phyloP scores from a whole-genome alignment of 805 yeast species.

The Vanderwaltozyma tropicalis region DNA sequence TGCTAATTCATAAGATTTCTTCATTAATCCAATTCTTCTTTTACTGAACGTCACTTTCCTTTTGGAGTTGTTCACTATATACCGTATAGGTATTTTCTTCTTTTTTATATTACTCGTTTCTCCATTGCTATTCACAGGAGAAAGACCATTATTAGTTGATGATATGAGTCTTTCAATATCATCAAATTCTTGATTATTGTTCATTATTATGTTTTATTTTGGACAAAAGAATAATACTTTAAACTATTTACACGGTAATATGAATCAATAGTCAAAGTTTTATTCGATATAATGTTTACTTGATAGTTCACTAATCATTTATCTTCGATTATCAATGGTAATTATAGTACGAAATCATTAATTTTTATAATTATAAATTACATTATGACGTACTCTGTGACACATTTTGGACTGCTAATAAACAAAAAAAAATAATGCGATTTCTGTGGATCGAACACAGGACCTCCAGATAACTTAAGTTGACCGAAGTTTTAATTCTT shows the following conservation, averaged over 20 bases:
- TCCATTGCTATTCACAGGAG: neutral
- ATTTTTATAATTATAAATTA: too few species aligned
- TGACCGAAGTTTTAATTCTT: conserved; percentile 20
- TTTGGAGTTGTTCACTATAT: conserved; percentile 89
- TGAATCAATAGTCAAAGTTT: too few species aligned
- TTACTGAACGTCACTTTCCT: conserved; percentile 96
- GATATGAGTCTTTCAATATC: neutral
- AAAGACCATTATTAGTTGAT: neutral
- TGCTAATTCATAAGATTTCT: conserved; percentile 91
- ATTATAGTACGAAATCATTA: too few species aligned
- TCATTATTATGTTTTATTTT: too few species aligned
- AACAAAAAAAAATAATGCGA: conserved; percentile 34
- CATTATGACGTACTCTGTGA: neutral
- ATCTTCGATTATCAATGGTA: too few species aligned
- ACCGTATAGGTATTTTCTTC: conserved; percentile 44
- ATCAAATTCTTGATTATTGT: too few species aligned
- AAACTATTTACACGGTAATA: too few species aligned
- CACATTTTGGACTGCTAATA: too few species aligned
- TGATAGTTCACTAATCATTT: too few species aligned
- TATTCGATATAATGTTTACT: too few species aligned
- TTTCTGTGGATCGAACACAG: conserved; percentile 81
- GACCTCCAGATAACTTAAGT: conserved; percentile 51
- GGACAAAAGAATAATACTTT: too few species aligned
- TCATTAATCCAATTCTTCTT: conserved; percentile 97
- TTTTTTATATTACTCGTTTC: neutral